phyloP scores from a whole-genome alignment of 2,329 filamentous ascomycete genomes.

The Penicillium verrucosum region DNA sequence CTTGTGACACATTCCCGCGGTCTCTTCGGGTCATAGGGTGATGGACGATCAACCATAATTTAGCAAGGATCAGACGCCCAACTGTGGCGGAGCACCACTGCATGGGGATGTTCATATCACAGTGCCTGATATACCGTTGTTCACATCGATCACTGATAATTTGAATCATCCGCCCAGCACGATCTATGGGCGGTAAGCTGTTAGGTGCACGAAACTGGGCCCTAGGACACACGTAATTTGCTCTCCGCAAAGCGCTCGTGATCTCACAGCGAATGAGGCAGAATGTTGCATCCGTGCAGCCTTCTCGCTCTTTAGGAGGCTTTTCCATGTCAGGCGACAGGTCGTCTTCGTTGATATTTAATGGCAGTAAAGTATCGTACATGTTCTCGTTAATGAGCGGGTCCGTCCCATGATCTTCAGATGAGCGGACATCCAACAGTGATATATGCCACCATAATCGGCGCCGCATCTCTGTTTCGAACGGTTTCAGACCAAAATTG shows the following conservation, averaged over 20 bases:
- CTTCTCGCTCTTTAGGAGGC: conserved; percentile 48
- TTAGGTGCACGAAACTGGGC: conserved; percentile 17
- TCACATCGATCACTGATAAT: conserved; percentile 55
- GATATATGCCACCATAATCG: conserved; percentile 52
- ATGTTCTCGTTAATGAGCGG: conserved; percentile 42
- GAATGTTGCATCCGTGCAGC: conserved; percentile 55
- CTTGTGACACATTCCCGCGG: conserved; percentile 56
- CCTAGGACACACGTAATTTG: conserved; percentile 38
- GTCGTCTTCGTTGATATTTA: conserved; percentile 54
- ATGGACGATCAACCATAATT: conserved; percentile 74
- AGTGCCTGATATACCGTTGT: conserved; percentile 53
- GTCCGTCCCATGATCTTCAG: conserved; percentile 51
- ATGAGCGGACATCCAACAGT: conserved; percentile 48
- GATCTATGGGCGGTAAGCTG: conserved; percentile 25
- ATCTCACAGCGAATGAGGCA: conserved; percentile 54
- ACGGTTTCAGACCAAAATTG: conserved; percentile 46
- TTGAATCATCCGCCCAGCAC: conserved; percentile 49
- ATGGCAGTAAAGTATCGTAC: conserved; percentile 49
- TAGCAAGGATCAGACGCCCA: conserved; percentile 68
- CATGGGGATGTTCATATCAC: conserved; percentile 52
- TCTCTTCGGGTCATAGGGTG: conserved; percentile 65
- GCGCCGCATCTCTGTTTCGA: conserved; percentile 53
- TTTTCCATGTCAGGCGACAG: conserved; percentile 49
- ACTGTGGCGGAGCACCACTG: conserved; percentile 69
- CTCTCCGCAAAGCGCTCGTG: conserved; percentile 40